Percentiles rank a stretch among this genome's conserved stretches.
Evolutionary conservation across 2,329 filamentous ascomycete species (phyloP).

Genomic region (Penicillium janthinellum): DNA sequence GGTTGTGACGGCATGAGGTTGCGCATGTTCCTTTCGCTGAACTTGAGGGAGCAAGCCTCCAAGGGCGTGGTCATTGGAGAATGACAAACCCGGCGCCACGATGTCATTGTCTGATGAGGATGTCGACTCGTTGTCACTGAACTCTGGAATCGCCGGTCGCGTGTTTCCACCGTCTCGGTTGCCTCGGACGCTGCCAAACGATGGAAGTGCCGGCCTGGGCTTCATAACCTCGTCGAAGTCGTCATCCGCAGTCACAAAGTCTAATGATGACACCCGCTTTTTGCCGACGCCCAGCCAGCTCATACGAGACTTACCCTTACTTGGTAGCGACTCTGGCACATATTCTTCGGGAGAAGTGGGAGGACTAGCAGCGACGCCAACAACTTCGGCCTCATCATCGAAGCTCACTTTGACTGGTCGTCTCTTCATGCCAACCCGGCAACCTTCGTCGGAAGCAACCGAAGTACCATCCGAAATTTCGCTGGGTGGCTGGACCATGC

Average conservation of each 20-base stretch:
- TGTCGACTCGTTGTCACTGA: constrained; percentile 37
- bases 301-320: constrained; percentile 33
- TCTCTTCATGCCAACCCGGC: constrained; percentile 49
- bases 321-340: constrained; percentile 37
- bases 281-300: constrained; percentile 43
- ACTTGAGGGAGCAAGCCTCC: constrained; percentile 53
- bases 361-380: constrained; percentile 48
- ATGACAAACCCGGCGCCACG: constrained; percentile 23
- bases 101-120: constrained; percentile 50
- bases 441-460: constrained; percentile 48
- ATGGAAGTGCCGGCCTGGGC: constrained; percentile 61
- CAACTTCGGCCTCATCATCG: constrained; percentile 57
- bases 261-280: constrained; percentile 31
- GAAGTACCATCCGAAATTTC: constrained; percentile 61
- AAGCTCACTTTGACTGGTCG: constrained; percentile 68
- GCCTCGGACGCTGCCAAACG: constrained; percentile 64
- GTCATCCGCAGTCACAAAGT: constrained; percentile 42
- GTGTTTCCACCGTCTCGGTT: constrained; percentile 37
- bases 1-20: constrained; percentile 8
- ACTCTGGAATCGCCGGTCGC: constrained; percentile 21
- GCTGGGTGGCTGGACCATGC: constrained; percentile 45
- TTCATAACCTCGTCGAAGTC: constrained; percentile 60
- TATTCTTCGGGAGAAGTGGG: constrained; percentile 45
- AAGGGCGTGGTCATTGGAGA: constrained; percentile 57
- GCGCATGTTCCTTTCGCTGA: constrained; percentile 7